Evolutionary conservation across 2,329 filamentous ascomycete species (phyloP).

Genomic region (Colletotrichum cuscutae): DNA sequence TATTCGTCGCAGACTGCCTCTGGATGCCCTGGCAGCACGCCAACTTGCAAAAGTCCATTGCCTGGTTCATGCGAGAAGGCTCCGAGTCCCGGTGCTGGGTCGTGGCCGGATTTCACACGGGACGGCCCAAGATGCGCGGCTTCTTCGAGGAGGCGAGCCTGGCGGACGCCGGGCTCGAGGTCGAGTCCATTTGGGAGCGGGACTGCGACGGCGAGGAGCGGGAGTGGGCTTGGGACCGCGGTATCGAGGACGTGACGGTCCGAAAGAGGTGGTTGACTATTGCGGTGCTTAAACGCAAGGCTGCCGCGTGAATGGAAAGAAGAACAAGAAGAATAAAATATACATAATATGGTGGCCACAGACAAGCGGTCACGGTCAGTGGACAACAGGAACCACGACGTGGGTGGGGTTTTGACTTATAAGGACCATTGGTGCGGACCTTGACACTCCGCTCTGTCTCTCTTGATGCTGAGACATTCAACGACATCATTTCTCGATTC

Average conservation of each 20-base stretch:
- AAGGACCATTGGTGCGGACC: background rate
- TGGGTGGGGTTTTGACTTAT: constrained; percentile 9
- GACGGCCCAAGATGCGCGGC: constrained; percentile 69
- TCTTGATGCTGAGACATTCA: too few species aligned
- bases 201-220: constrained; percentile 73
- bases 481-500: too few species aligned
- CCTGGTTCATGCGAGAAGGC: constrained; percentile 65
- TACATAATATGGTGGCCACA: too few species aligned
- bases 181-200: constrained; percentile 76
- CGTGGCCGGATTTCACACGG: constrained; percentile 80
- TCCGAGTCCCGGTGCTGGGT: constrained; percentile 66
- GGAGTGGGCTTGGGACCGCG: constrained; percentile 69
- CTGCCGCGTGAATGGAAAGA: background rate
- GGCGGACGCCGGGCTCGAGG: constrained; percentile 60
- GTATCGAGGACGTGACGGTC: constrained; percentile 68
- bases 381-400: too few species aligned
- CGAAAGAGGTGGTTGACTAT: constrained; percentile 79
- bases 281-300: constrained; percentile 57
- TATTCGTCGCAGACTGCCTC: constrained; percentile 78
- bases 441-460: too few species aligned
- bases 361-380: too few species aligned
- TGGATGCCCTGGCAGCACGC: constrained; percentile 81
- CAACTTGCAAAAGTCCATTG: constrained; percentile 71
- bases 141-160: constrained; percentile 69
- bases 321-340: too few species aligned